Conservation (phyloP, 805 yeast species). For the Yamadazyma endophytica region DNA sequence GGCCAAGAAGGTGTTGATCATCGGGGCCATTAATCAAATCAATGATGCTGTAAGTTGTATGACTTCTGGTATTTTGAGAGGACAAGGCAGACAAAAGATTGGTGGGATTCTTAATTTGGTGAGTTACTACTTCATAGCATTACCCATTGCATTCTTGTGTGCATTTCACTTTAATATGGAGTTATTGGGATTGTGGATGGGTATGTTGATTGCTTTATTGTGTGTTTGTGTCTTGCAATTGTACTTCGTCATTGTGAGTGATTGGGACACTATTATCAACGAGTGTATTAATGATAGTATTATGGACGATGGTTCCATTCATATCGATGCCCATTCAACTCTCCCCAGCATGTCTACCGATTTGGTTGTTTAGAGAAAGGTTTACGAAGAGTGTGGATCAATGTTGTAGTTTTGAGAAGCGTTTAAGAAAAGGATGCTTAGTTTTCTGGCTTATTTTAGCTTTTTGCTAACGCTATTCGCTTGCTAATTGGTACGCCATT, state of each 20-base stretch:
- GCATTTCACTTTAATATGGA: slow-evolving; percentile 38
- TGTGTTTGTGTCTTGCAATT: slow-evolving; percentile 38
- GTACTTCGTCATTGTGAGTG: slow-evolving; percentile 36
- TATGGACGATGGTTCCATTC: slow-evolving; percentile 27
- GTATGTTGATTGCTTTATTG: slow-evolving; percentile 40
- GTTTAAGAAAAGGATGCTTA: slow-evolving; percentile 2
- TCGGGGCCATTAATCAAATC: slow-evolving; percentile 51
- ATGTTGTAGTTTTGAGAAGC: too few relatives aligned
- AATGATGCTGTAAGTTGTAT: slow-evolving; percentile 48
- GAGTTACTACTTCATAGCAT: slow-evolving; percentile 45
- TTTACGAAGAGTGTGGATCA: background rate
- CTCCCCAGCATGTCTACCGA: slow-evolving; percentile 27
- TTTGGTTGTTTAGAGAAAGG: too few relatives aligned
- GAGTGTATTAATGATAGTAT: slow-evolving; percentile 42
- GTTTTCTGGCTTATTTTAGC: background rate
- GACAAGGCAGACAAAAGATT: slow-evolving; percentile 55
- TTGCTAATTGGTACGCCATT: too few relatives aligned
- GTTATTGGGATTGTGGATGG: slow-evolving; percentile 49
- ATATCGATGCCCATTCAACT: slow-evolving; percentile 26
- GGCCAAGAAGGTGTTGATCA: slow-evolving; percentile 36
- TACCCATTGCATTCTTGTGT: slow-evolving; percentile 43
- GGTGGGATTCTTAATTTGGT: slow-evolving; percentile 50
- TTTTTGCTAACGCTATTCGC: background rate
- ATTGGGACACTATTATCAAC: slow-evolving; percentile 40
- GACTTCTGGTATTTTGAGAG: slow-evolving; percentile 52